phyloP scores from a whole-genome alignment of 1,139 yeast genomes.

The Blastobotrys ciferrii region DNA sequence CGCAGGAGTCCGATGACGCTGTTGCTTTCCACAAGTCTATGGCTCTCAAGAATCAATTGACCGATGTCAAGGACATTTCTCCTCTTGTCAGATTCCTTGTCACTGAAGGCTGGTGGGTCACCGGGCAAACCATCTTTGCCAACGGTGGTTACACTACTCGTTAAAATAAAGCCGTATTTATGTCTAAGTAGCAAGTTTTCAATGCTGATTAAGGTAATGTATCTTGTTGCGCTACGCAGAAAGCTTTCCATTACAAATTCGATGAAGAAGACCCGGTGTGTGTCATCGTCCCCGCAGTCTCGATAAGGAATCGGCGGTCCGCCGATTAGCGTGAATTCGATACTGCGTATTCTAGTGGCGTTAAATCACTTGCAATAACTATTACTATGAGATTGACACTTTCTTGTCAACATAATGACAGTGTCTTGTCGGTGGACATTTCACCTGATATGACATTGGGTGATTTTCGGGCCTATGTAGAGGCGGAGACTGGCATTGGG shows the following conservation, averaged over 20 bases:
- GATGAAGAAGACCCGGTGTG: no score
- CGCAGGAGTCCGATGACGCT: slow-evolving; percentile 54
- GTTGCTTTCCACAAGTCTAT: slow-evolving; percentile 53
- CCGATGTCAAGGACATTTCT: slow-evolving; percentile 59
- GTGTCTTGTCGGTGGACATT: slow-evolving; percentile 49
- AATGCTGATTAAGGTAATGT: no score
- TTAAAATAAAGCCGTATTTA: slow-evolving; percentile 16
- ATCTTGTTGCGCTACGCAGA: no score
- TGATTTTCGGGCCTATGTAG: slow-evolving; percentile 75
- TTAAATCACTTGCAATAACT: background rate
- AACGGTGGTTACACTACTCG: slow-evolving; percentile 64
- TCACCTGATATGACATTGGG: slow-evolving; percentile 60
- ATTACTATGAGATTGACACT: slow-evolving; percentile 41
- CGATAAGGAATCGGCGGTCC: background rate
- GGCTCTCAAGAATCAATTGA: slow-evolving; percentile 50
- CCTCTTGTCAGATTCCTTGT: slow-evolving; percentile 61
- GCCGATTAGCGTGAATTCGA: no score
- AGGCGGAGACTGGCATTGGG: slow-evolving; percentile 64
- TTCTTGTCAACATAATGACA: slow-evolving; percentile 33
- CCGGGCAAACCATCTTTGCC: slow-evolving; percentile 66
- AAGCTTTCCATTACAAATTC: no score
- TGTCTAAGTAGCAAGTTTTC: background rate
- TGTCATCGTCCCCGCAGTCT: no score
- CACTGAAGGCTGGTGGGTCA: slow-evolving; percentile 67
- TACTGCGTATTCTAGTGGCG: no score